These are phyloP conservation scores for Neocucurbitaria cava DNA, from an alignment of 2,329 filamentous ascomycete genomes.

Conservation along the genomic window DNA sequence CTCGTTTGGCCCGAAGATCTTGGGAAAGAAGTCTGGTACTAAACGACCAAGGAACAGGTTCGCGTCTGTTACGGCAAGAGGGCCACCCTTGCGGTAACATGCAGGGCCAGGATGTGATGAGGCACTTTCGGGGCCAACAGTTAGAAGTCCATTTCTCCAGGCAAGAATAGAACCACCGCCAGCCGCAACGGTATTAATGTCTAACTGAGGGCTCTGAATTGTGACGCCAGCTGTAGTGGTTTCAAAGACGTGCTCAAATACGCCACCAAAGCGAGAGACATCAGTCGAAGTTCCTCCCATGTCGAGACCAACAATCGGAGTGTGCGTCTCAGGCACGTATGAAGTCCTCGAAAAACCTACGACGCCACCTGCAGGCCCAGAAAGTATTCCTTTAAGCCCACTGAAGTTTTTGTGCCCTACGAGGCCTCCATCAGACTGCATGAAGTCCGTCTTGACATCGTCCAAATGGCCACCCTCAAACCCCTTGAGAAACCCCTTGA, in stretches of 20 bases:
- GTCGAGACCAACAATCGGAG: conserved; percentile 87
- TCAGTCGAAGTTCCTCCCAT: conserved; percentile 93
- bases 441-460: conserved; percentile 68
- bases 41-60: conserved; percentile 83
- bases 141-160: conserved; percentile 84
- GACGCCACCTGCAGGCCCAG: conserved; percentile 86
- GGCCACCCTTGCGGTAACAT: conserved; percentile 86
- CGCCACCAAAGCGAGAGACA: conserved; percentile 80
- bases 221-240: conserved; percentile 88
- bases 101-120: conserved; percentile 65
- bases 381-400: conserved; percentile 80
- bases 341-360: conserved; percentile 88
- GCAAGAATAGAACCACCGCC: conserved; percentile 82
- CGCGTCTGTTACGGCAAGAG: conserved; percentile 85
- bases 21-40: conserved; percentile 85
- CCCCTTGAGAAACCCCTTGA: conserved; percentile 29
- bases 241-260: conserved; percentile 89
- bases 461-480: conserved; percentile 33
- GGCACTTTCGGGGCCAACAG: conserved; percentile 84
- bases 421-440: conserved; percentile 79
- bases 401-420: conserved; percentile 77
- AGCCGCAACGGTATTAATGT: conserved; percentile 90
- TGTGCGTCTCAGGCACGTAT: conserved; percentile 78
- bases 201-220: conserved; percentile 84
- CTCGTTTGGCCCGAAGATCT: conserved; percentile 88